These are phyloP conservation scores for Beta corolliflora DNA, from an alignment of 179 eudicot genomes.

Conservation along the genomic window DNA sequence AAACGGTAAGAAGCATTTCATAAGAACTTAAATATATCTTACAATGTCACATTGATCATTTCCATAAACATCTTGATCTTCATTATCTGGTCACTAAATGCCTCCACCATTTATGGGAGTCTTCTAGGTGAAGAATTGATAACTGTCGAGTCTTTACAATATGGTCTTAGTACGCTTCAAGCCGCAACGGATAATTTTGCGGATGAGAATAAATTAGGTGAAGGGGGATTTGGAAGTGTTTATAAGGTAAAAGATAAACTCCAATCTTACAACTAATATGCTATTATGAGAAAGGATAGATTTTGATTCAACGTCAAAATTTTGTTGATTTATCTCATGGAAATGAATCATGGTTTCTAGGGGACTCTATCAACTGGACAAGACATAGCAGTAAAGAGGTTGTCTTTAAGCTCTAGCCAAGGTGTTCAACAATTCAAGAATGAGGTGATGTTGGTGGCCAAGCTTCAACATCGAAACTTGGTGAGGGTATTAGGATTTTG, in stretches of 20 bases:
- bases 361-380: slow-evolving; percentile 30
- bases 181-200: slow-evolving; percentile 40
- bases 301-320: no score
- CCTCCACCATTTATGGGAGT: no score
- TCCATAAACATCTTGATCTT: background rate
- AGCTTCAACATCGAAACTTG: slow-evolving; percentile 41
- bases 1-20: background rate
- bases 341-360: background rate
- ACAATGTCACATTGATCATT: no score
- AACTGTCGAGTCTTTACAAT: slow-evolving; percentile 24
- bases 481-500: slow-evolving; percentile 41
- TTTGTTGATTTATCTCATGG: no score
- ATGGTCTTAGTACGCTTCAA: slow-evolving; percentile 28
- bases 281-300: no score
- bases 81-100: no score
- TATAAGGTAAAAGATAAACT: slow-evolving; percentile 36
- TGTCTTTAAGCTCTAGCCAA: slow-evolving; percentile 34
- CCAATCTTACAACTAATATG: no score
- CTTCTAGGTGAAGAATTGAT: background rate
- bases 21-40: no score
- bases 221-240: slow-evolving; percentile 52
- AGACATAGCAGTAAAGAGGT: slow-evolving; percentile 37
- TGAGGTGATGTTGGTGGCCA: slow-evolving; percentile 36
- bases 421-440: slow-evolving; percentile 42
- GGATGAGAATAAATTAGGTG: slow-evolving; percentile 38